phyloP scores from a whole-genome alignment of 768 basidiomycete species.

The Cystobasidium onofrii region DNA sequence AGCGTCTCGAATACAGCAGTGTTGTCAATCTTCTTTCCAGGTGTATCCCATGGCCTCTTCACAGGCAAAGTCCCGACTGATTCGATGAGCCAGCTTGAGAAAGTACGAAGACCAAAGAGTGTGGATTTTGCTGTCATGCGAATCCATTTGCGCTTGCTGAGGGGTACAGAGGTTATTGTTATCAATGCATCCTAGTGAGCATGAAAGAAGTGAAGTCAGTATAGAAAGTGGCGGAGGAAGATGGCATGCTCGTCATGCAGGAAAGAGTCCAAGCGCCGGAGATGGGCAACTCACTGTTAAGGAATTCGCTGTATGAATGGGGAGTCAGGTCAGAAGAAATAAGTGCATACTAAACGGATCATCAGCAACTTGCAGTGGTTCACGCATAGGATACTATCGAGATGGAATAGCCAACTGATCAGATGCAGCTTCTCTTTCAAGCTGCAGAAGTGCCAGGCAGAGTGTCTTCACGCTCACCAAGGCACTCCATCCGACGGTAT shows the following conservation, averaged over 20 bases:
- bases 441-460: background rate
- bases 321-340: too few relatives aligned
- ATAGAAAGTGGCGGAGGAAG: background rate
- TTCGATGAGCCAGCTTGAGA: conserved; percentile 85
- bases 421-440: background rate
- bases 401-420: conserved; percentile 11
- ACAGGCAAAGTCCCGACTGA: conserved; percentile 79
- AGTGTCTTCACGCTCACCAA: conserved; percentile 51
- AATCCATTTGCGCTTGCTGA: conserved; percentile 58
- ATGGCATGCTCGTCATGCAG: background rate
- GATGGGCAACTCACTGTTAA: conserved; percentile 11
- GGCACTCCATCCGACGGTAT: conserved; percentile 67
- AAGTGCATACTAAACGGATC: too few relatives aligned
- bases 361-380: conserved; percentile 58
- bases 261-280: conserved; percentile 6
- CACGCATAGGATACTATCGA: conserved; percentile 64
- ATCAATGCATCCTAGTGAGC: conserved; percentile 6
- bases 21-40: conserved; percentile 57
- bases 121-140: conserved; percentile 81
- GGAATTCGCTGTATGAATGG: conserved; percentile 56
- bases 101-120: conserved; percentile 70
- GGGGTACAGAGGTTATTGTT: background rate
- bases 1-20: conserved; percentile 60
- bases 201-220: background rate
- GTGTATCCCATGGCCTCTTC: conserved; percentile 63